Conservation (phyloP, 1,284 basidiomycete genomes). For the Moesziomyces globuligerus region DNA sequence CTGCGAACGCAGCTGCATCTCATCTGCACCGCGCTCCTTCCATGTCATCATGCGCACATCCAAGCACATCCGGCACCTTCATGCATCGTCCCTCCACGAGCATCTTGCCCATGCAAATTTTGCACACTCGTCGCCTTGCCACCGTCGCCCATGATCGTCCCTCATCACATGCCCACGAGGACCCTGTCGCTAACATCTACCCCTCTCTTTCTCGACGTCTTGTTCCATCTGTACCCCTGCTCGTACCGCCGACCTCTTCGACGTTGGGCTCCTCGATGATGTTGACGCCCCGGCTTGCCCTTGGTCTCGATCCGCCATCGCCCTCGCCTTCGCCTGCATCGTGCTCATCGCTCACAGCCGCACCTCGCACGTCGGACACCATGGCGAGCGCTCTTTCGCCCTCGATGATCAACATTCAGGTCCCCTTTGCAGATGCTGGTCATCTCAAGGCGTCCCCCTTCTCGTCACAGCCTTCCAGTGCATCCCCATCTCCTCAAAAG, state of each 20-base stretch:
- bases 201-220: neutral
- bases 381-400: slow-evolving; percentile 47
- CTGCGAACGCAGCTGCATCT: too few relatives aligned
- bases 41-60: slow-evolving; percentile 5
- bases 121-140: slow-evolving; percentile 3
- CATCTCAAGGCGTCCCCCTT: slow-evolving; percentile 29
- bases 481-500: slow-evolving; percentile 39
- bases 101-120: slow-evolving; percentile 10
- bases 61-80: slow-evolving; percentile 1
- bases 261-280: neutral
- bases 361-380: neutral
- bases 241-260: neutral
- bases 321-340: slow-evolving; percentile 17
- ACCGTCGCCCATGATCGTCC: slow-evolving; percentile 3
- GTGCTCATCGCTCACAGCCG: slow-evolving; percentile 9
- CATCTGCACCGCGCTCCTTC: neutral
- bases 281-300: slow-evolving; percentile 3
- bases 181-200: slow-evolving; percentile 46
- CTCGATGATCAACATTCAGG: slow-evolving; percentile 44
- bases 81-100: slow-evolving; percentile 2
- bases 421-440: slow-evolving; percentile 42
- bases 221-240: neutral
- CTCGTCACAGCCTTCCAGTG: slow-evolving; percentile 19
- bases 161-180: neutral
- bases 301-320: slow-evolving; percentile 21